phyloP scores from a whole-genome alignment of 2,329 filamentous ascomycete species.

The Colletotrichum spaethianum region DNA sequence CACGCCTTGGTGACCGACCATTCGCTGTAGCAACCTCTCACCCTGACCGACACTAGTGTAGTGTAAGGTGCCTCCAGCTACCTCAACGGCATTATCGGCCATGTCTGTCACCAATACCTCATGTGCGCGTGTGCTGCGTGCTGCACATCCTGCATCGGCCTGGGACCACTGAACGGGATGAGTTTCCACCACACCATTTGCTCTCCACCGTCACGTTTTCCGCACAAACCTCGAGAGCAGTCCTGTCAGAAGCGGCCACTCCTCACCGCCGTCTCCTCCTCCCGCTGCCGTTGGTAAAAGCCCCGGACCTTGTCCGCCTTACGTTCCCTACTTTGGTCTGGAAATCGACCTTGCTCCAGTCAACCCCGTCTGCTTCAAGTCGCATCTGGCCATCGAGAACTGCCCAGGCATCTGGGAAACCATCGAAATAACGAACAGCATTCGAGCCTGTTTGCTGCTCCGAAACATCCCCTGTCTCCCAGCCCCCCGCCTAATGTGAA shows the following conservation, averaged over 20 bases:
- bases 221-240: background rate
- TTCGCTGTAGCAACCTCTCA: background rate
- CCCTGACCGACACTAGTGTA: background rate
- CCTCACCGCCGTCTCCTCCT: constrained; percentile 13
- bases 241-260: background rate
- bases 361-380: background rate
- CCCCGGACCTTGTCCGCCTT: background rate
- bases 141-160: constrained; percentile 8
- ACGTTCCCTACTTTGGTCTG: background rate
- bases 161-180: constrained; percentile 23
- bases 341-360: background rate
- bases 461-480: constrained; percentile 2
- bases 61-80: too few relatives aligned
- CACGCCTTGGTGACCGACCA: background rate
- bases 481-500: constrained; percentile 30
- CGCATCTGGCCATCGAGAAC: background rate
- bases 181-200: constrained; percentile 1
- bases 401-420: background rate
- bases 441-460: background rate
- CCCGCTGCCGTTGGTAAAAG: background rate
- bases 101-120: background rate
- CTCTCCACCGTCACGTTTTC: constrained; percentile 6
- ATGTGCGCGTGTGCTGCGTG: constrained; percentile 17
- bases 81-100: background rate
- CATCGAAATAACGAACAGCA: constrained; percentile 7